These are phyloP conservation scores for Aspergillus sp. DNA, from an alignment of 2,329 filamentous ascomycete genomes.

Conservation along the genomic window DNA sequence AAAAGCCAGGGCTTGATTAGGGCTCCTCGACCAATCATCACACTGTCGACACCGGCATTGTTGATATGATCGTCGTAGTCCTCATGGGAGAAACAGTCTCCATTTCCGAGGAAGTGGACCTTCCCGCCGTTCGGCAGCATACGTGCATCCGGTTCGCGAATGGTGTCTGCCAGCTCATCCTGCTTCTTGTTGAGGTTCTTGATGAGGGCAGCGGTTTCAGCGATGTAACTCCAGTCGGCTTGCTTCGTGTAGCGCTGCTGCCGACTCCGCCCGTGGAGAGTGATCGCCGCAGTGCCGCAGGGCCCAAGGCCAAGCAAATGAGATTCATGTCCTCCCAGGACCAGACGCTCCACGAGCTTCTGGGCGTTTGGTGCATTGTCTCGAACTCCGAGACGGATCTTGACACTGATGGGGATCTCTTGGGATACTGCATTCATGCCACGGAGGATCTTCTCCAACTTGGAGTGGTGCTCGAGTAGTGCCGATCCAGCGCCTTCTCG, in stretches of 20 bases:
- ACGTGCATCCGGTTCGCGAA: conserved; percentile 71
- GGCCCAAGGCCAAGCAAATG: conserved; percentile 66
- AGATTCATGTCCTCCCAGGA: conserved; percentile 74
- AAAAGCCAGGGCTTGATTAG: conserved; percentile 98
- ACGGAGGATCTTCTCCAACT: conserved; percentile 89
- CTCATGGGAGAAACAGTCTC: conserved; percentile 89
- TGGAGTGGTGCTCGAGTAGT: conserved; percentile 81
- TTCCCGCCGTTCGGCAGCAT: conserved; percentile 68
- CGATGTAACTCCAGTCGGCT: conserved; percentile 95
- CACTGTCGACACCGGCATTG: conserved; percentile 78
- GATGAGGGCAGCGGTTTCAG: conserved; percentile 82
- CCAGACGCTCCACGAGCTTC: conserved; percentile 77
- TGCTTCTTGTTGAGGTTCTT: conserved; percentile 72
- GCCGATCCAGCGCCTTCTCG: conserved; percentile 85
- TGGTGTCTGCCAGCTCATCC: conserved; percentile 70
- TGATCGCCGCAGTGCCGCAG: conserved; percentile 89
- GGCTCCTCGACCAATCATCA: conserved; percentile 95
- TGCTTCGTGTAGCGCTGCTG: conserved; percentile 90
- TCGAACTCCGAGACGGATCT: conserved; percentile 88
- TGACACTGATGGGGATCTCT: conserved; percentile 87
- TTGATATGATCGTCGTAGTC: conserved; percentile 81
- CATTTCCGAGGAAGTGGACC: conserved; percentile 93
- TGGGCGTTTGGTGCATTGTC: conserved; percentile 76
- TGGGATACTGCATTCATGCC: conserved; percentile 95
- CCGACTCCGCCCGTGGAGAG: conserved; percentile 86